Evolutionary conservation across 306 rosid species (phyloP), one percentile per base, ranked within the genome.

Genomic region (Sophora flavescens): DNA sequence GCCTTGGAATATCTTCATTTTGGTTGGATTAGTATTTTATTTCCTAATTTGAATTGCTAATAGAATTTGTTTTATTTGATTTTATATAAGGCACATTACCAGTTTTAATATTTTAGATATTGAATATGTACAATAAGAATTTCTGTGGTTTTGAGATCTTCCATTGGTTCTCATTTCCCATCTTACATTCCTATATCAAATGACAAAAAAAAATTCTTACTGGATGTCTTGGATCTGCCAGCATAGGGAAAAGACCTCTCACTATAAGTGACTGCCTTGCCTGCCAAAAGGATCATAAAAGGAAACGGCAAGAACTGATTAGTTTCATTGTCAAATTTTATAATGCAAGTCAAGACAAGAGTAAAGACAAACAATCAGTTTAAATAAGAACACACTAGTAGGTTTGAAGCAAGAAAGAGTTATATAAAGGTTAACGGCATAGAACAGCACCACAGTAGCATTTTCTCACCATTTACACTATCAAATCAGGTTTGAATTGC

Each of bases 171-270:
- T 9, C 30, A 44, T 18, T 14, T 39, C 75, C 30, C 15, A 59
- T 35, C 59, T 45, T 36, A 56, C 26, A 16, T 44, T 4, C 38
- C 30, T 70, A 63, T 36, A 76, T 32, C 9, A 58, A 65, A n/a
- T 30, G 51, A 58, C 54, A 41, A 65, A n/a, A 58, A 56, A 50
- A 18, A 63, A 83, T 26, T 76, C 97, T 88, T 87, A 93, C 98
- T 14, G 98, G 96, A 77, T 93, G 98, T 56, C 96, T 87, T 8
- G 98, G 96, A 83, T 93, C 98, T 56, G 98, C 98, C 67, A 93
- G 98, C 93, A 89, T 88, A 28, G 98, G 96, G 82, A 91, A 93
- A 70, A 93, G 95, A 45, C 96, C 98, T 79, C 98, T 91, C 32
- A 93, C 96, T 70, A 93, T 69, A 66, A 93, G 96, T 16, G 98